Base-by-base conservation (phyloP, 2,329 filamentous ascomycete species). In the Sporothrix sp. region DNA sequence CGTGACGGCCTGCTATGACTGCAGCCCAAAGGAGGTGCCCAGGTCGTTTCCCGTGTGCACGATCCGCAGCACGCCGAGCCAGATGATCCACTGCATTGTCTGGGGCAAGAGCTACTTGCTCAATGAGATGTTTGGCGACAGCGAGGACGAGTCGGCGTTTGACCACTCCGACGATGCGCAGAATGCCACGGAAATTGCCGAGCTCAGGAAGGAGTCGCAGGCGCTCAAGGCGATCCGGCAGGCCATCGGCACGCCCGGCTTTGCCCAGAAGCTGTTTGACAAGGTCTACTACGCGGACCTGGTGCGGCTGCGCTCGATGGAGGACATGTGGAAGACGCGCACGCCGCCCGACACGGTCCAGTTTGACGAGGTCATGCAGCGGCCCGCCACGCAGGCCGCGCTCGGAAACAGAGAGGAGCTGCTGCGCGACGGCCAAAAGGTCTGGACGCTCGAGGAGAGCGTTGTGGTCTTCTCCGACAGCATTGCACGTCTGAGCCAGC, bases 71-170 rank as follows among this genome's bases (percentile, higher is more conserved):
- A 98, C 90, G 0, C 93, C 93, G 0, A 95, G 86, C 57, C 91
- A 97, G 61, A 87, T 91, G 1, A 97, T 98, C 38, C 93, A 98
- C 68, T 97, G 93, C 70, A 98, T 98, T 55, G 91, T 98, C 2
- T 98, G 93, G 93, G 91, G 80, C 18, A 98, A 97, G 70, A 95
- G 89, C 65, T 98, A 97, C 65, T 75, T 98, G 8, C 78, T 98
- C 54, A 93, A 88, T 58, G 93, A 98, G 66, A 82, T 98, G 7
- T 98, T 96, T 59, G 93, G 93, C 16, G 80, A 81, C 3, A 94
- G 88, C 59, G 91, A 97, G 66, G 88, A 96, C 54, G 85, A 91
- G 56, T 77, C 85, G 1, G 76, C 82, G 1, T 78, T 97, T 55
- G 90, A 96, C 61, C 79, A 86, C 58, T 84, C 85, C 1, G 79